A percentile compares a stretch with the other conserved stretches of the same genome.
Conservation (phyloP, 441 rosid species). For the Theobroma grandiflorum region DNA sequence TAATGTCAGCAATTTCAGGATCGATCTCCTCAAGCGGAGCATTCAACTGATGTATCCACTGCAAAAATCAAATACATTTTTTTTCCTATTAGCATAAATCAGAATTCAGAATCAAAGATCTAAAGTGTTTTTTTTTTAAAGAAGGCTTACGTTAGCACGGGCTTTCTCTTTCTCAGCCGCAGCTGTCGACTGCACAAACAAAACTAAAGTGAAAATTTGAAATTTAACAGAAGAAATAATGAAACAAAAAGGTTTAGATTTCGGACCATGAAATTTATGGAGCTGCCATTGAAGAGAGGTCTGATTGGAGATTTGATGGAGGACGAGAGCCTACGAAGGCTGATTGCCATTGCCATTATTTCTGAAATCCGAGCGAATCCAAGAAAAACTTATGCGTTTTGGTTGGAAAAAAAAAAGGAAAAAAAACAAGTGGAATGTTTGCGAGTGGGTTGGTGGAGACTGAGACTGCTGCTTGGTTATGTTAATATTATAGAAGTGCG, state of each 20-base stretch:
- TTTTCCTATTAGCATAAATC: background rate
- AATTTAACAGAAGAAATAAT: background rate
- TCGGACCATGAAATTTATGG: conserved; percentile 51
- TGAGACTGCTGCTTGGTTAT: background rate
- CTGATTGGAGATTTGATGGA: conserved; percentile 50
- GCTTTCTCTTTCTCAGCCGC: conserved; percentile 56
- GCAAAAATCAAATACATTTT: conserved; percentile 20
- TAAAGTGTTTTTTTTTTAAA: background rate
- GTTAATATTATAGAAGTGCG: background rate
- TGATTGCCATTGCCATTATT: conserved; percentile 58
- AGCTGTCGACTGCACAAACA: conserved; percentile 67
- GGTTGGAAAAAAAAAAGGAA: background rate
- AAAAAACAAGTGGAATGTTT: background rate
- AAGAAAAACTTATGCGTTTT: background rate
- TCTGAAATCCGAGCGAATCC: background rate
- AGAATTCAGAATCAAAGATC: background rate
- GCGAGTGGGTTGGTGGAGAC: conserved; percentile 26
- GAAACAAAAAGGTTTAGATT: background rate
- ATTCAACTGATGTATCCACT: conserved; percentile 93
- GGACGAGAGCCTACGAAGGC: conserved; percentile 75
- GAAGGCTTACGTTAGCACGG: conserved; percentile 58
- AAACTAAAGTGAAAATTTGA: conserved; percentile 2
- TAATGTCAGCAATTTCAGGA: conserved; percentile 88
- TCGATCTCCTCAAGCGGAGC: conserved; percentile 80
- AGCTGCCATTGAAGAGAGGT: conserved; percentile 45